Evolutionary conservation across 495 filamentous ascomycete genomes (phyloP).

Genomic region (Staphylotrichum longicolle): DNA sequence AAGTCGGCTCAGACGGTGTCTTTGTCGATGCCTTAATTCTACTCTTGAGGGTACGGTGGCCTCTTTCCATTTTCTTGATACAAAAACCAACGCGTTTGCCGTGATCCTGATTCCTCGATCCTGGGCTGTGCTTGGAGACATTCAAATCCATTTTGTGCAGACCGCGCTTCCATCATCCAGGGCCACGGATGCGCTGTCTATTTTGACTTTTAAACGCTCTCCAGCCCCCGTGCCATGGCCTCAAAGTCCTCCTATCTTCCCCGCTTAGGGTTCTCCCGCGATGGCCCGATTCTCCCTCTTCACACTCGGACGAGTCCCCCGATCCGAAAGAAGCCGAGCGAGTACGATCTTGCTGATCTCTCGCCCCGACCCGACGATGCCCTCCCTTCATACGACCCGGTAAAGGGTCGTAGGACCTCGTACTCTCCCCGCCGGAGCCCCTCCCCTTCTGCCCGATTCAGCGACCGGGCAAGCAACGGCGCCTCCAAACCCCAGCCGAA

Average conservation of each 20-base stretch:
- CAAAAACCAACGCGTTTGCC: too few species aligned
- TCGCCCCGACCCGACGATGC: constrained; percentile 42
- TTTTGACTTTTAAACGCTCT: too few species aligned
- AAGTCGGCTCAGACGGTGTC: too few species aligned
- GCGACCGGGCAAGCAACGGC: constrained; percentile 23
- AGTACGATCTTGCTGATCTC: constrained; percentile 44
- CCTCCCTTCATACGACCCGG: constrained; percentile 26
- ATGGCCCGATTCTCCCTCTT: constrained; percentile 31
- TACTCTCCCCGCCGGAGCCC: constrained; percentile 14
- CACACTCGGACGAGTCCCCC: constrained; percentile 25
- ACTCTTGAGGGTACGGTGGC: too few species aligned
- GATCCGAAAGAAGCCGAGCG: constrained; percentile 38
- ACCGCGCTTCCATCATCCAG: too few species aligned
- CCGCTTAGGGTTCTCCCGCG: constrained; percentile 30
- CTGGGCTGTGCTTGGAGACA: too few species aligned
- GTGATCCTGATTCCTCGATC: too few species aligned
- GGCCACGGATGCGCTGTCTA: too few species aligned
- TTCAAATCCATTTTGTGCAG: too few species aligned
- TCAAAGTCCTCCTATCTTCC: constrained; percentile 30
- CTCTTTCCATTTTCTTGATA: too few species aligned
- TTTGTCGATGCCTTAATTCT: too few species aligned
- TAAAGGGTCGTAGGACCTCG: background rate
- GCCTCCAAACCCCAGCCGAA: constrained; percentile 28
- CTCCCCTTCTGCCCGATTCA: constrained; percentile 19
- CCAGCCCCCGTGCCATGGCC: constrained; percentile 19